Percentiles rank a stretch among this genome's conserved stretches.
Conservation (phyloP, 352 stramenopile species). For the Pythium grandisporangium region DNA sequence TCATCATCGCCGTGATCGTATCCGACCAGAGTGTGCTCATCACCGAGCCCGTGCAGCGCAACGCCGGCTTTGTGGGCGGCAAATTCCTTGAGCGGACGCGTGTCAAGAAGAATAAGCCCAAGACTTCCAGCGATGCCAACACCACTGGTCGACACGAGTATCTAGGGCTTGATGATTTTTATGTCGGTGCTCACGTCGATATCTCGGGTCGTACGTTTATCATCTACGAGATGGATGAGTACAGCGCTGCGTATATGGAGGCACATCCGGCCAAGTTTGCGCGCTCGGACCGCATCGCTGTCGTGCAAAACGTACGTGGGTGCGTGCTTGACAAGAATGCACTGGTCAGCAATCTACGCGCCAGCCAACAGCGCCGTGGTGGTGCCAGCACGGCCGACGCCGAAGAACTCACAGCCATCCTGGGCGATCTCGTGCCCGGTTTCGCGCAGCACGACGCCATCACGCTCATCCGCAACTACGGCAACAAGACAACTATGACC, state of each 20-base stretch:
- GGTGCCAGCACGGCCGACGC: slow-evolving; percentile 21
- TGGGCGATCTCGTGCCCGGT: slow-evolving; percentile 32
- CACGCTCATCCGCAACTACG: slow-evolving; percentile 58
- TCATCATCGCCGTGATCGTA: slow-evolving; percentile 71
- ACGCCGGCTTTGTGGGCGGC: slow-evolving; percentile 59
- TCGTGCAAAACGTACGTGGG: slow-evolving; percentile 46
- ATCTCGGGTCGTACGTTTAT: slow-evolving; percentile 61
- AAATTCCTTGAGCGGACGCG: slow-evolving; percentile 71
- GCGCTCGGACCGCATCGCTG: slow-evolving; percentile 49
- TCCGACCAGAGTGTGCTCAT: slow-evolving; percentile 73
- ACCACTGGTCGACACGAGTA: slow-evolving; percentile 28
- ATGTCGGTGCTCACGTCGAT: slow-evolving; percentile 50
- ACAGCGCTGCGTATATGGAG: slow-evolving; percentile 82
- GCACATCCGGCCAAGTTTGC: slow-evolving; percentile 44
- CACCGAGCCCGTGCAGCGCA: slow-evolving; percentile 66
- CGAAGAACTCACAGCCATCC: slow-evolving; percentile 33
- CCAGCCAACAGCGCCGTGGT: slow-evolving; percentile 16
- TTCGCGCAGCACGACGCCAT: slow-evolving; percentile 55
- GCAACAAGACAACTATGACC: slow-evolving; percentile 47
- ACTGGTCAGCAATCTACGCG: slow-evolving; percentile 14
- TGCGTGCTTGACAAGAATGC: slow-evolving; percentile 21
- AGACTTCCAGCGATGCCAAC: no score
- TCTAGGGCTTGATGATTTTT: slow-evolving; percentile 64
- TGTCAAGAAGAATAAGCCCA: no score
- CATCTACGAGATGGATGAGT: slow-evolving; percentile 81